Evolutionary conservation across 2,329 filamentous ascomycete genomes (phyloP), one percentile per base, ranked within the genome.

Genomic region (Aureobasidium sp.): DNA sequence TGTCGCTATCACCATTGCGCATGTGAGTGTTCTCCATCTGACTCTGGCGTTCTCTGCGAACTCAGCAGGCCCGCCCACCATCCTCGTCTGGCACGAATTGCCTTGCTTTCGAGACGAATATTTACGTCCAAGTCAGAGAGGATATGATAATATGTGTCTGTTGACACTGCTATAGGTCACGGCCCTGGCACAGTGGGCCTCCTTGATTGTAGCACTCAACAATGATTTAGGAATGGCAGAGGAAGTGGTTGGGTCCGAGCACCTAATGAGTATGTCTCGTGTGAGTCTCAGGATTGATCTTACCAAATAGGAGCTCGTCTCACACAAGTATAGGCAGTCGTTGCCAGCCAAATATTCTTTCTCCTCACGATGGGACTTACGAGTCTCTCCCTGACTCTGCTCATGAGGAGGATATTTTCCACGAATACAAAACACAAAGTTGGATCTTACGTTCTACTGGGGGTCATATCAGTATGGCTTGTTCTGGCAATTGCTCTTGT

Each of bases 331-430:
- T 24, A 67, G 43, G 63, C 67, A 5, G 67, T 70, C 5, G 66
- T 71, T 55, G 65, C 66, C 13, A 67, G 67, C 26, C 66, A 69
- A 47, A 66, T 71, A 29, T 61, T 71, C 37, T 67, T 70, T 50
- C 67, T 72, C 17, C 27, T 67, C 10, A 61, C 67, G 8, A 47
- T 71, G 15, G 66, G 63, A 20, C 55, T 69, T 27, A 69, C 70
- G 37, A 72, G 71, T 57, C 61, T 66, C 46, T 69, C 69, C 43
- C 67, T 72, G 37, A 65, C 70, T 2, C 66, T 67, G 26, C 68
- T 72, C n/a, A 68, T 72, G 66, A 67, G 68, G 48, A 66, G 70
- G 15, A 64, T 71, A 36, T 70, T 72, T 60, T 41, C 57, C 5
- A 60, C 57, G 2, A 60, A 60, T 10, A 36, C 57, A 10, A 60